Base-by-base conservation (phyloP, 306 rosid genomes). In the Mimosa bimucronata region DNA sequence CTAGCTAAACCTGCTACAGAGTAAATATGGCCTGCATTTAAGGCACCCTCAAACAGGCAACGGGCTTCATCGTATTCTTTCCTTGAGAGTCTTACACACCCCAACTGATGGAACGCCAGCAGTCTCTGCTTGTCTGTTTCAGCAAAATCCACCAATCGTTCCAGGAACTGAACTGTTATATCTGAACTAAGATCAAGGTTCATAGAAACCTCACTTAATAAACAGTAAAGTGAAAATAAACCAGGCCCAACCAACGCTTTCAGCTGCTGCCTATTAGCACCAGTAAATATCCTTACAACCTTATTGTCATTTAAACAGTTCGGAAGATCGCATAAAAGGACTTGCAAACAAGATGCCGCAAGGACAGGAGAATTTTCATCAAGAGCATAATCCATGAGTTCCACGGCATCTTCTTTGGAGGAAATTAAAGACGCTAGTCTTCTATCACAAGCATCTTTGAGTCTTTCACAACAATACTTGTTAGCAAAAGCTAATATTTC, bases 281-380 rank as follows among this genome's bases (percentile, higher is more conserved):
- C 75, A 80, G 80, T 82, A 83, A 94, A 90, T 77, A 92, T 86
- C 48, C 88, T 91, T 41, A 87, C 91, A 64, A 94, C 91, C 69
- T 81, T 85, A 60, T 80, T 55, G 71, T 94, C 97, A 62, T 85
- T 84, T 83, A 94, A 85, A 80, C 94, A 90, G 78, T 82, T 79
- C 30, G 92, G 96, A 73, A 94, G 90, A 74, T 94, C 92, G 15
- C 91, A 86, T 74, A 94, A 85, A 83, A 94, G 86, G 29, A 87
- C 82, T 87, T 94, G 98, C 85, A 94, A 85, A 79, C 98, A 92
- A 14, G 98, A 83, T 9, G 91, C 92, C 21, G 94, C 95, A 71
- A 94, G 95, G 76, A 88, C 89, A 44, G 74, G 79, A 40, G 97
- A 88, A 61, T 87, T 86, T 82, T 94, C 91, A 78, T 86, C 96